Percentiles rank a stretch among this genome's conserved stretches.
Evolutionary conservation across 2,329 filamentous ascomycete genomes (phyloP).

Genomic region (Microthyrium microscopicum): DNA sequence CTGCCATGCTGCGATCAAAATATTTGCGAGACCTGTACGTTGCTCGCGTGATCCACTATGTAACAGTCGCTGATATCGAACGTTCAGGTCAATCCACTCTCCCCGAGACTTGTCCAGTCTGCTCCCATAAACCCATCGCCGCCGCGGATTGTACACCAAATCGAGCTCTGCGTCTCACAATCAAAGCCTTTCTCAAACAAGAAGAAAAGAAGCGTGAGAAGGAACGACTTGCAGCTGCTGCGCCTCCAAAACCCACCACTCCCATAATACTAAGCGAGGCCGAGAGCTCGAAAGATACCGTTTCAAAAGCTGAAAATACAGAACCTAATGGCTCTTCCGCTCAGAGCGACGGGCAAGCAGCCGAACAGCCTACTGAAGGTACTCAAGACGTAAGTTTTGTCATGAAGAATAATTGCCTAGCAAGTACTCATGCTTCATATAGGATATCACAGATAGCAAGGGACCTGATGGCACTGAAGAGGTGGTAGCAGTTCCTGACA

Average conservation of each 20-base stretch:
- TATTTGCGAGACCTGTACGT: conserved; percentile 77
- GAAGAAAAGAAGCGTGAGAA: conserved; percentile 75
- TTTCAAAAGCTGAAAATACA: too few species aligned
- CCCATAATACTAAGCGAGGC: conserved; percentile 10
- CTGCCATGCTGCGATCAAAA: conserved; percentile 90
- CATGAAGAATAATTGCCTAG: too few species aligned
- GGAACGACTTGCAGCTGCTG: conserved; percentile 17
- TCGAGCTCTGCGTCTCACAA: conserved; percentile 80
- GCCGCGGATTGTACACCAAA: conserved; percentile 75
- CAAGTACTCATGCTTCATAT: too few species aligned
- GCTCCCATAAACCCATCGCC: conserved; percentile 78
- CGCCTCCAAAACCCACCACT: conserved; percentile 8
- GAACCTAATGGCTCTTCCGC: too few species aligned
- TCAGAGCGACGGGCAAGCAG: too few species aligned
- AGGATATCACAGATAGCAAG: too few species aligned
- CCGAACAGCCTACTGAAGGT: too few species aligned
- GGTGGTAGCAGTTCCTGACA: too few species aligned
- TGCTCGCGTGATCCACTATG: conserved; percentile 2
- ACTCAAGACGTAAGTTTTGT: too few species aligned
- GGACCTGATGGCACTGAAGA: too few species aligned
- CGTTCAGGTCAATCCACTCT: conserved; percentile 55
- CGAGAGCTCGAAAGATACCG: too few species aligned
- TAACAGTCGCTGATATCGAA: conserved; percentile 9
- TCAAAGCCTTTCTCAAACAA: conserved; percentile 78
- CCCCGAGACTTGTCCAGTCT: conserved; percentile 72